Percentiles rank a stretch among this genome's conserved stretches.
Evolutionary conservation across 441 rosid genomes (phyloP).

Genomic region (Gossypium schwendimanii): DNA sequence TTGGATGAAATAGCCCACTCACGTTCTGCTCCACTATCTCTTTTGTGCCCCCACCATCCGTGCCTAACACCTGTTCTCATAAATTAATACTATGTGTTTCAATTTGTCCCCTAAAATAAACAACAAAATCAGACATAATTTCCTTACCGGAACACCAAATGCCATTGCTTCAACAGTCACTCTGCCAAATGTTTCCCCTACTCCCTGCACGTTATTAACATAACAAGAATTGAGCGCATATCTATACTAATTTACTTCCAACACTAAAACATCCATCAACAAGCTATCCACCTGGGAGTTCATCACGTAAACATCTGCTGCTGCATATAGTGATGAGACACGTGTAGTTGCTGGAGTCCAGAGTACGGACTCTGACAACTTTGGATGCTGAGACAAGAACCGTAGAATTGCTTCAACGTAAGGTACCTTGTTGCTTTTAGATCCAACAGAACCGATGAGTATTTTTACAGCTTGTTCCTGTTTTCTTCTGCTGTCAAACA

Average conservation of each 20-base stretch:
- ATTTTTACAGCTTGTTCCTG: conserved; percentile 49
- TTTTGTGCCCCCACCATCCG: conserved; percentile 89
- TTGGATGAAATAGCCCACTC: conserved; percentile 81
- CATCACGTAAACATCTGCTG: conserved; percentile 86
- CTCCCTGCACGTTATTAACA: conserved; percentile 41
- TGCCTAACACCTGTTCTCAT: conserved; percentile 65
- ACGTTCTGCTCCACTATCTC: conserved; percentile 80
- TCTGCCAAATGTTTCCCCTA: conserved; percentile 97
- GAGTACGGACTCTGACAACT: conserved; percentile 58
- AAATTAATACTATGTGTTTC: not conserved
- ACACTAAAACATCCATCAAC: not conserved
- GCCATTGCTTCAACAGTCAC: conserved; percentile 98
- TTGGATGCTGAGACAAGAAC: conserved; percentile 48
- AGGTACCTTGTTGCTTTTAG: conserved; percentile 85
- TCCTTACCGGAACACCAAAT: conserved; percentile 73
- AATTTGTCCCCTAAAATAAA: not conserved
- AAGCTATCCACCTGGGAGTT: conserved; percentile 66
- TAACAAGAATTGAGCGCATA: not conserved
- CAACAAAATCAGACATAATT: not conserved
- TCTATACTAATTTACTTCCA: not conserved
- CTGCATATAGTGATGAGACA: conserved; percentile 83
- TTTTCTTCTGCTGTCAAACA: conserved; percentile 26
- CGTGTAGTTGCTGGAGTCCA: conserved; percentile 89
- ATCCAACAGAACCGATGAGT: conserved; percentile 95
- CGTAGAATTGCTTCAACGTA: conserved; percentile 66